Conservation (phyloP, 495 filamentous ascomycete genomes). For the Diplogelasinospora grovesii region DNA sequence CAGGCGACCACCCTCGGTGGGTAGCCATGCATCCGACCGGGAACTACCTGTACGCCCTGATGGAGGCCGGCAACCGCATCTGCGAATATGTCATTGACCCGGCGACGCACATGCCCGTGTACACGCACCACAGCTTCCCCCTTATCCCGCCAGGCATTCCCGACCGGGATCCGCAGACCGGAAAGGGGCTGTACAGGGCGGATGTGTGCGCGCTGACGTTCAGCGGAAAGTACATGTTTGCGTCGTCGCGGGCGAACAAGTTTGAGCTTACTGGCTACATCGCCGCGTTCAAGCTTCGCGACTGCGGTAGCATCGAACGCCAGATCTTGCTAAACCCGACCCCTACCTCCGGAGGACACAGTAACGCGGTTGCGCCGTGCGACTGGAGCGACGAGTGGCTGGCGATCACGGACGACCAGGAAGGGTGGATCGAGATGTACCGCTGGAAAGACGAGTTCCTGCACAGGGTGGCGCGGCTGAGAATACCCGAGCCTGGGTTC, state of each 20-base stretch:
- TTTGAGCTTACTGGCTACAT: constrained; percentile 74
- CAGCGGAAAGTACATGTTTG: constrained; percentile 66
- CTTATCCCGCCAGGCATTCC: constrained; percentile 64
- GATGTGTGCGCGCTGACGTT: constrained; percentile 67
- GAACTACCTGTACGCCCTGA: constrained; percentile 73
- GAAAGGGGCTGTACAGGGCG: constrained; percentile 58
- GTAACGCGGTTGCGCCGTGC: constrained; percentile 73
- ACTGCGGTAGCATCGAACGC: constrained; percentile 61
- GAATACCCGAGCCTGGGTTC: constrained; percentile 71
- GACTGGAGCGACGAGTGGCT: constrained; percentile 80
- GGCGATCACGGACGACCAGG: constrained; percentile 76
- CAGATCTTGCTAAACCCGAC: constrained; percentile 77
- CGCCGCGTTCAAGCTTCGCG: constrained; percentile 65
- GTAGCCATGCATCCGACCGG: constrained; percentile 71
- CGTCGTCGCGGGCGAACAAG: constrained; percentile 69
- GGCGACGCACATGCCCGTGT: constrained; percentile 69
- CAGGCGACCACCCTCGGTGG: constrained; percentile 75
- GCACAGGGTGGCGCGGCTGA: constrained; percentile 62
- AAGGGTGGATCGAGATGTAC: constrained; percentile 81
- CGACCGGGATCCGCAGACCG: constrained; percentile 33
- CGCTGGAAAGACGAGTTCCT: constrained; percentile 74
- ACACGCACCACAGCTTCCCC: constrained; percentile 68
- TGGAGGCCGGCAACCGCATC: constrained; percentile 77
- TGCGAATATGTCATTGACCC: constrained; percentile 75
- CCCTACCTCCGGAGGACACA: constrained; percentile 77